Conservation (phyloP, 2,329 filamentous ascomycete species). For the Ascochyta viciae-villosae region DNA sequence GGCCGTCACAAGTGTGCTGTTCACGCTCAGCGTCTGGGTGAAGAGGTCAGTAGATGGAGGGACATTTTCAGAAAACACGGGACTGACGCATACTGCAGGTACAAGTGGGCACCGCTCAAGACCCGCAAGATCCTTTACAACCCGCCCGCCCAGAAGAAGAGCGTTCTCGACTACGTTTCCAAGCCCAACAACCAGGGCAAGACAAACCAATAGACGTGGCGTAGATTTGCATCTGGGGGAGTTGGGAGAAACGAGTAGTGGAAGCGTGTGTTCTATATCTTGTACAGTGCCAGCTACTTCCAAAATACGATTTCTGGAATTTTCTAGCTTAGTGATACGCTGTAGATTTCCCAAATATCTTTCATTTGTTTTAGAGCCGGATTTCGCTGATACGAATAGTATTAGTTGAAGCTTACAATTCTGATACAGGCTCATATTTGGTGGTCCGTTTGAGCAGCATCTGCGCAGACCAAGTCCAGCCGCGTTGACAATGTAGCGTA, state of each 20-base stretch:
- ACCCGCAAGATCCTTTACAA: constrained; percentile 91
- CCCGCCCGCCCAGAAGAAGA: constrained; percentile 62
- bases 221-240: constrained; percentile 27
- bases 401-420: constrained; percentile 13
- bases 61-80: neutral
- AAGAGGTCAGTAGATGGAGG: constrained; percentile 73
- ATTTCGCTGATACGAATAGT: constrained; percentile 18
- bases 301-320: constrained; percentile 44
- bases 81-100: constrained; percentile 57
- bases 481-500: neutral
- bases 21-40: constrained; percentile 91
- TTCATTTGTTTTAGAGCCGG: constrained; percentile 9
- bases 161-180: constrained; percentile 38
- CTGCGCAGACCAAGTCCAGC: neutral
- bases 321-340: constrained; percentile 35
- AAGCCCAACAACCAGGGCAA: constrained; percentile 42
- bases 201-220: constrained; percentile 41
- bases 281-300: constrained; percentile 50
- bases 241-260: constrained; percentile 29
- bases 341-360: constrained; percentile 29
- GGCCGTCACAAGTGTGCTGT: constrained; percentile 77
- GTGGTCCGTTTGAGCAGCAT: neutral
- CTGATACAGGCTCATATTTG: neutral
- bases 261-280: constrained; percentile 48
- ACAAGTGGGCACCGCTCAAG: constrained; percentile 99